Conservation (phyloP, 2,329 filamentous ascomycete species). For the Aspergillus pseudoglaucus region DNA sequence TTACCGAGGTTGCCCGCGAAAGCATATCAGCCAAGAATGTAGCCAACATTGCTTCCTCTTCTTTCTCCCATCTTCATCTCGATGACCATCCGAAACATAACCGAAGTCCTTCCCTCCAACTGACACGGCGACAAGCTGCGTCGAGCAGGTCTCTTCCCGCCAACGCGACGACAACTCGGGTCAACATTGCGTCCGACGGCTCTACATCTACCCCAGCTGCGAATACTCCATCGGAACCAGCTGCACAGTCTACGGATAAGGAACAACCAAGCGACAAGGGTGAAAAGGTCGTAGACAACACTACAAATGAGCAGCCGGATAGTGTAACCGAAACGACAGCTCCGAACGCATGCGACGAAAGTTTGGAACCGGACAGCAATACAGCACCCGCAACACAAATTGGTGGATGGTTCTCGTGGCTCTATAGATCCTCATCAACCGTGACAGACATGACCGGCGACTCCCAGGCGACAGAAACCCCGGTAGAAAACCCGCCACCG, state of each 20-base stretch:
- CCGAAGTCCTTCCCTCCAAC: slow-evolving; percentile 34
- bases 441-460: slow-evolving; percentile 7
- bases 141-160: slow-evolving; percentile 42
- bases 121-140: slow-evolving; percentile 34
- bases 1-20: slow-evolving; percentile 46
- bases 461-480: slow-evolving; percentile 10
- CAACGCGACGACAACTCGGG: slow-evolving; percentile 38
- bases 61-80: slow-evolving; percentile 22
- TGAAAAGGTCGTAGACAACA: slow-evolving; percentile 12
- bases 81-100: slow-evolving; percentile 18
- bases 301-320: slow-evolving; percentile 13
- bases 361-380: slow-evolving; percentile 4
- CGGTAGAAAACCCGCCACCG: slow-evolving; percentile 1
- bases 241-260: slow-evolving; percentile 12
- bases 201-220: slow-evolving; percentile 25
- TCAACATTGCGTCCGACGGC: slow-evolving; percentile 40
- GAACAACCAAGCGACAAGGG: slow-evolving; percentile 10
- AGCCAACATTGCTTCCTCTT: slow-evolving; percentile 28
- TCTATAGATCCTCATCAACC: slow-evolving; percentile 21
- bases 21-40: slow-evolving; percentile 40
- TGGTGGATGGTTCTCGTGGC: slow-evolving; percentile 34
- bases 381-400: slow-evolving; percentile 14
- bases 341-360: slow-evolving; percentile 6
- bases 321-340: slow-evolving; percentile 8
- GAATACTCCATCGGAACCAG: slow-evolving; percentile 13